Evolutionary conservation across 1,284 basidiomycete genomes (phyloP).

Genomic region (Moesziomyces sp.): DNA sequence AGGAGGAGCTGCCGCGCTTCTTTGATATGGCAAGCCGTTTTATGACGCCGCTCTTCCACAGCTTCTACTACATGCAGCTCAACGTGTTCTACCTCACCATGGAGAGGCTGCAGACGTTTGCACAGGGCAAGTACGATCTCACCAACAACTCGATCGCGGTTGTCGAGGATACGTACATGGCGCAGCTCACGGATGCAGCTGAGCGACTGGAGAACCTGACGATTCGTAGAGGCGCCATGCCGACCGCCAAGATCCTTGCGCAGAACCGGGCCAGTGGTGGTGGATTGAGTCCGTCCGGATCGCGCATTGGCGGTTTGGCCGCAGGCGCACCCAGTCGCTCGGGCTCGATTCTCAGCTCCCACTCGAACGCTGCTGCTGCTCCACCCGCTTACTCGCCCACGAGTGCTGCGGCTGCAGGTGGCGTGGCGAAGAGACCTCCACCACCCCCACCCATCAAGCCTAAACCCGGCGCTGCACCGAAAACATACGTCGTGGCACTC

Average conservation of each 20-base stretch:
- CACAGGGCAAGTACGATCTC: conserved; percentile 80
- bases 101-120: conserved; percentile 90
- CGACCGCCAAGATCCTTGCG: conserved; percentile 51
- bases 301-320: conserved; percentile 21
- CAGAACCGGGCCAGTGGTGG: conserved; percentile 23
- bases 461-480: conserved; percentile 76
- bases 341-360: conserved; percentile 20
- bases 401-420: conserved; percentile 12
- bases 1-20: conserved; percentile 91
- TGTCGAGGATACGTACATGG: conserved; percentile 82
- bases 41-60: conserved; percentile 95
- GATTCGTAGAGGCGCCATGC: conserved; percentile 55
- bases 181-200: conserved; percentile 81
- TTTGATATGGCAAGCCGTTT: conserved; percentile 86
- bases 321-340: conserved; percentile 38
- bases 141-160: conserved; percentile 73
- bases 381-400: conserved; percentile 31
- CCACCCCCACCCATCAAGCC: conserved; percentile 86
- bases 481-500: conserved; percentile 86
- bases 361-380: conserved; percentile 1
- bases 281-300: conserved; percentile 22
- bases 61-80: conserved; percentile 98
- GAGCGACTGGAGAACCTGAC: conserved; percentile 69
- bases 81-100: conserved; percentile 94
- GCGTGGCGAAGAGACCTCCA: conserved; percentile 77